A percentile compares a stretch with the other conserved stretches of the same genome.
These are phyloP conservation scores for Xerocomus potaroensis DNA, from an alignment of 768 basidiomycete genomes.

Conservation along the genomic window DNA sequence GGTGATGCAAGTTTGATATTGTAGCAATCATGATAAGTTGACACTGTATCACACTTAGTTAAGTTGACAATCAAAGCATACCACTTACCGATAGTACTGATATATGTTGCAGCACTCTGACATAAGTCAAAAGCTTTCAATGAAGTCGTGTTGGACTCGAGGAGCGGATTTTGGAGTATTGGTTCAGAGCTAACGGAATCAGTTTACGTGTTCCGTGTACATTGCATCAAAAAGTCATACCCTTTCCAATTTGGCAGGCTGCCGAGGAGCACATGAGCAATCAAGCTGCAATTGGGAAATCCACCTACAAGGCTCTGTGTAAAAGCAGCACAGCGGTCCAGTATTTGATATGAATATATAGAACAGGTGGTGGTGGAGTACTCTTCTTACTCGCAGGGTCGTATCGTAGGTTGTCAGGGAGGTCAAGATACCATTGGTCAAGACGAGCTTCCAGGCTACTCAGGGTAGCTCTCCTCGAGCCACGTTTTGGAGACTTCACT, in stretches of 20 bases:
- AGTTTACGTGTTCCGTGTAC: not conserved
- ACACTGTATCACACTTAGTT: conserved; percentile 35
- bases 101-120: conserved; percentile 66
- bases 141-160: conserved; percentile 40
- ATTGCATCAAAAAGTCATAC: conserved; percentile 31
- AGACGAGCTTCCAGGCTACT: conserved; percentile 58
- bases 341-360: conserved; percentile 70
- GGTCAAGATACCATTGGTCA: conserved; percentile 69
- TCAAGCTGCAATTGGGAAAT: conserved; percentile 1
- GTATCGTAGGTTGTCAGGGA: conserved; percentile 61
- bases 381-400: conserved; percentile 51
- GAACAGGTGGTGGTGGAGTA: conserved; percentile 58
- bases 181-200: conserved; percentile 37
- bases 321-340: conserved; percentile 72
- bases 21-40: conserved; percentile 56
- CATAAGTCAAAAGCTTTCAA: conserved; percentile 72
- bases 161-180: conserved; percentile 38
- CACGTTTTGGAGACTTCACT: conserved; percentile 46
- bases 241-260: conserved; percentile 74
- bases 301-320: conserved; percentile 73
- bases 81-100: conserved; percentile 59
- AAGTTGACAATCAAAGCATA: not conserved
- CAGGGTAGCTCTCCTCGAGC: conserved; percentile 46
- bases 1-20: conserved; percentile 57
- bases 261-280: conserved; percentile 8